A percentile compares a stretch with the other conserved stretches of the same genome.
phyloP scores from a whole-genome alignment of 768 basidiomycete genomes.

The Boletus tylopilopsis region DNA sequence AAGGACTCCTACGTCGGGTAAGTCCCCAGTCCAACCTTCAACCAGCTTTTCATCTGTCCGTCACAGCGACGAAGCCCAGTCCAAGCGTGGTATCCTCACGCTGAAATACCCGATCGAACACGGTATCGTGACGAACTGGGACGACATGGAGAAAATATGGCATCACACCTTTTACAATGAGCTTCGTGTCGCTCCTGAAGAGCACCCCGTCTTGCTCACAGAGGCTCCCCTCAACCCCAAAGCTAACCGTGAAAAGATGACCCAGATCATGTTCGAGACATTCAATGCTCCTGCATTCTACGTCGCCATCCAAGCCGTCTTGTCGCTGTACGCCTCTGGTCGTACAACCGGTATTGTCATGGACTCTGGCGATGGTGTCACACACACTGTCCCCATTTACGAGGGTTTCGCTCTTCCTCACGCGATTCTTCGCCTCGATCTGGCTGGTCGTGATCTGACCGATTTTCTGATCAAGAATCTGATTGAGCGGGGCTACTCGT shows the following conservation, averaged over 20 bases:
- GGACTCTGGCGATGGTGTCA: conserved; percentile 95
- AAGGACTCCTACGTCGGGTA: conserved; percentile 97
- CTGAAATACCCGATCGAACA: conserved; percentile 94
- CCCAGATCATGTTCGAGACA: conserved; percentile 79
- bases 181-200: conserved; percentile 73
- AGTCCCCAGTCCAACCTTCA: conserved; percentile 4
- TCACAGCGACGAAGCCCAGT: conserved; percentile 81
- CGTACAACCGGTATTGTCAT: conserved; percentile 94
- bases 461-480: conserved; percentile 79
- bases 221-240: conserved; percentile 75
- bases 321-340: conserved; percentile 87
- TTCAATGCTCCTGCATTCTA: conserved; percentile 76
- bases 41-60: conserved; percentile 9
- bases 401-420: conserved; percentile 92
- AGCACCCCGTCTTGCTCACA: conserved; percentile 69
- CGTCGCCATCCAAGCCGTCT: conserved; percentile 69
- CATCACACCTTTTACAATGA: conserved; percentile 94
- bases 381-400: conserved; percentile 95
- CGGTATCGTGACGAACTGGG: conserved; percentile 97
- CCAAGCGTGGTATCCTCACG: conserved; percentile 92
- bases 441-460: conserved; percentile 91
- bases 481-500: conserved; percentile 88
- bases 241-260: conserved; percentile 71
- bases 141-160: conserved; percentile 99
- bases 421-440: conserved; percentile 88